Evolutionary conservation across 257 asterid species (phyloP).

Genomic region (Anisodus acutangulus): DNA sequence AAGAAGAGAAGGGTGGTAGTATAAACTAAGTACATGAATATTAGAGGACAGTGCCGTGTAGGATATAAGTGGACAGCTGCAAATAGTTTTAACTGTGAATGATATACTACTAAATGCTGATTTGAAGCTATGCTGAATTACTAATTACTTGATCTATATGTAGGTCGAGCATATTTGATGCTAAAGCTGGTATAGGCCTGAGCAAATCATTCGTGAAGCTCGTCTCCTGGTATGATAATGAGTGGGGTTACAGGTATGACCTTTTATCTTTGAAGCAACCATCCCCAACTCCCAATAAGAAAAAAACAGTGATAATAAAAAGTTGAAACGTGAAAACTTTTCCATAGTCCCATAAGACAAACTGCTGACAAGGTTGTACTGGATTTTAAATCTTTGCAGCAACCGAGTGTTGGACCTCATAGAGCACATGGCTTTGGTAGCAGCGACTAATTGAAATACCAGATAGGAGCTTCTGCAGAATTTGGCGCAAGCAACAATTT

Average conservation of each 20-base stretch:
- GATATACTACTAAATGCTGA: background rate
- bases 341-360: background rate
- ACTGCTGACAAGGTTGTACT: slow-evolving; percentile 15
- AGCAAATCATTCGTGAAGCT: slow-evolving; percentile 86
- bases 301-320: background rate
- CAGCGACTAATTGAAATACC: slow-evolving; percentile 53
- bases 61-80: background rate
- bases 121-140: background rate
- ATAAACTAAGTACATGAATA: background rate
- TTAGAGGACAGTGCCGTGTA: background rate
- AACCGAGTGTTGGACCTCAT: slow-evolving; percentile 94
- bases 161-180: slow-evolving; percentile 98
- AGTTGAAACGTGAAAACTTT: background rate
- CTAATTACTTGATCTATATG: background rate
- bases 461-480: background rate
- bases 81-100: background rate
- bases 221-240: slow-evolving; percentile 96
- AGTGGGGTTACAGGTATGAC: slow-evolving; percentile 97
- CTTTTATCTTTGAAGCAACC: slow-evolving; percentile 29
- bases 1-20: background rate
- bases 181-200: slow-evolving; percentile 97
- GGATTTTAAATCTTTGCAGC: slow-evolving; percentile 43
- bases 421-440: slow-evolving; percentile 94
- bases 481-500: slow-evolving; percentile 19
- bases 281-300: background rate